A percentile compares a stretch with the other conserved stretches of the same genome.
These are phyloP conservation scores for Amylostereum chailletii DNA, from an alignment of 1,284 basidiomycete species.

Conservation along the genomic window DNA sequence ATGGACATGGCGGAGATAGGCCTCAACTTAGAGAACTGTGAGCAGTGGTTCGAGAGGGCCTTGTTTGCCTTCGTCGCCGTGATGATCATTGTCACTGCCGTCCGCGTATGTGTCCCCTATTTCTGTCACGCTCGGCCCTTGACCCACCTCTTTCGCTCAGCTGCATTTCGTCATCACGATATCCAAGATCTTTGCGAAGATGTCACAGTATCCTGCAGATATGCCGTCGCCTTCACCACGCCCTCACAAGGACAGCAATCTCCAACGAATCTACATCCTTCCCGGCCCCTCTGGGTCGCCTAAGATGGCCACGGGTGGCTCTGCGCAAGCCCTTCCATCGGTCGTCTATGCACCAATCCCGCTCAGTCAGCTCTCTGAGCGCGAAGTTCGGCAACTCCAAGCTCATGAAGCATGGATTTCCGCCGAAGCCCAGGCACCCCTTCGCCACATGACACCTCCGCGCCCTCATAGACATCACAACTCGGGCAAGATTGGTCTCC, in stretches of 20 bases:
- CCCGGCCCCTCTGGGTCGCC: constrained; percentile 25
- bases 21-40: constrained; percentile 68
- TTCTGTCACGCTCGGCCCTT: constrained; percentile 1
- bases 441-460: constrained; percentile 21
- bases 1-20: constrained; percentile 63
- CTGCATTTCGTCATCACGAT: constrained; percentile 66
- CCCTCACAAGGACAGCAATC: constrained; percentile 19
- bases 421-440: constrained; percentile 12
- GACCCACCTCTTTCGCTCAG: constrained; percentile 24
- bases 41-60: constrained; percentile 64
- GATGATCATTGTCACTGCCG: constrained; percentile 52
- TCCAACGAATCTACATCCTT: constrained; percentile 50
- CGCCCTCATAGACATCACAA: constrained; percentile 19
- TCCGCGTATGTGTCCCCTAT: constrained; percentile 40
- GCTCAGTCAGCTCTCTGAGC: constrained; percentile 40
- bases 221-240: constrained; percentile 18
- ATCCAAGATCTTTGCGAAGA: constrained; percentile 51
- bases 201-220: constrained; percentile 29
- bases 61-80: constrained; percentile 47
- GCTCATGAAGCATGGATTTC: constrained; percentile 63
- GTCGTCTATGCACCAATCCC: constrained; percentile 67
- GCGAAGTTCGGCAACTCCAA: constrained; percentile 41
- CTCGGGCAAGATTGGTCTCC: constrained; percentile 33
- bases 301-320: constrained; percentile 8
- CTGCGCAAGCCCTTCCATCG: constrained; percentile 17